Percentiles rank a stretch among this genome's conserved stretches.
Conservation (phyloP, 257 asterid genomes). For the Jaltomata sinuosa region DNA sequence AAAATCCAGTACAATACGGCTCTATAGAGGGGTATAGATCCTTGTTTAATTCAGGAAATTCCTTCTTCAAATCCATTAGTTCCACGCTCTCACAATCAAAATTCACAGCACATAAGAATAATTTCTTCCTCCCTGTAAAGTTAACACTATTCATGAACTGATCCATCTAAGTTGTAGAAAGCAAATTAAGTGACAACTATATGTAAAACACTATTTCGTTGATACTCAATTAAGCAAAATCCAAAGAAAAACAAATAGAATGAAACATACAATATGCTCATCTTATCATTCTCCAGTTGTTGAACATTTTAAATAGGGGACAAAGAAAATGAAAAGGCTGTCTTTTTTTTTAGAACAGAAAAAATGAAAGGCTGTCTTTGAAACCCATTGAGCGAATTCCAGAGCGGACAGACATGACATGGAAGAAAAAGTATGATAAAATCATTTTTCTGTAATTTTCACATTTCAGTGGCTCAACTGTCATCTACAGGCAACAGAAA, state of each 20-base stretch:
- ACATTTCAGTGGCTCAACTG: neutral
- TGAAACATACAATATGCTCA: neutral
- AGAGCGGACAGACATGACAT: neutral
- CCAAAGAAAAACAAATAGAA: neutral
- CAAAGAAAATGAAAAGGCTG: neutral
- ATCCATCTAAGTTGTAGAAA: neutral
- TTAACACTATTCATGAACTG: neutral
- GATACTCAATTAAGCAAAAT: neutral
- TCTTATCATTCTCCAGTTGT: neutral
- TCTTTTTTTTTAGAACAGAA: no score
- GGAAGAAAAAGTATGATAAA: neutral
- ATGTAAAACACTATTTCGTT: neutral
- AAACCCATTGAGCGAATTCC: neutral
- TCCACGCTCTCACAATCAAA: constrained; percentile 20
- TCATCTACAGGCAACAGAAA: neutral
- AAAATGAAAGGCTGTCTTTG: neutral
- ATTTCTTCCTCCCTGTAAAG: constrained; percentile 41
- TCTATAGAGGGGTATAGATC: constrained; percentile 66
- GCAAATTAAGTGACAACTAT: neutral
- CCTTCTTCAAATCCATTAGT: constrained; percentile 45
- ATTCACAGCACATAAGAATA: constrained; percentile 11
- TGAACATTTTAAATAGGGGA: neutral
- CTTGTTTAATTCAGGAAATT: constrained; percentile 24
- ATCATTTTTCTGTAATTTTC: neutral
- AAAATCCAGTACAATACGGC: constrained; percentile 62